Base-by-base conservation (phyloP, 169 alveolate species). In the Fabrea salina region DNA sequence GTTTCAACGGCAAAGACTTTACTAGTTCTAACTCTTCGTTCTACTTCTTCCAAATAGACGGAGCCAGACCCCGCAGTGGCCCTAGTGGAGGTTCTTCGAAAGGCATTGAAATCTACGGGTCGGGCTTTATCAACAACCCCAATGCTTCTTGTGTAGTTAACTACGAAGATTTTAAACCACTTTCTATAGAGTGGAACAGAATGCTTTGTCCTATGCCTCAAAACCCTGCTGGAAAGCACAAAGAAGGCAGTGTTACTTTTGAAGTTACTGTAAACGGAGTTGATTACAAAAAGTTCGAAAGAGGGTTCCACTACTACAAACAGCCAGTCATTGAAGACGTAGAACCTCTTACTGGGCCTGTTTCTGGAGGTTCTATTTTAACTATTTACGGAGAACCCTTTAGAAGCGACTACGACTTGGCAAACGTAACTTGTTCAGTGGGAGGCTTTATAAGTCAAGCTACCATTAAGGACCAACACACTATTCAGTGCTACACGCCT, bases 241-340 rank as follows among this genome's bases (percentile, higher is more conserved):
- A 40, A 44, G 59, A 72, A n/a, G 95, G 93, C 5, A 84, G 84
- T 66, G 96, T 91, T 3, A 83, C 84, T 64, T 77, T 91, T 67
- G 94, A 82, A 39, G 74, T 88, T 7, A 79, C 86, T 8, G 78
- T 91, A 49, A 88, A 91, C 85, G 92, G 92, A 22, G 76, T 79
- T 19, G 89, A 85, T 54, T 78, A 84, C 77, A 80, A 86, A 54
- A 82, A 86, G 54, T 91, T 74, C 76, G 70, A 75, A 53, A 87
- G 89, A n/a, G 96, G 96, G 8, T 91, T 91, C 86, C 81, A 81
- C 53, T 91, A 86, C 79, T 91, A 91, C 70, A 81, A 72, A 33
- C 91, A 91, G 61, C 86, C 91, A 6, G 66, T 49, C 22, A 57
- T 91, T 4, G 85, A 75, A 19, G 87, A 86, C 47, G 87, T 91